Evolutionary conservation across 495 filamentous ascomycete genomes (phyloP), one percentile per base, ranked within the genome.

Genomic region (Xylaria curta): DNA sequence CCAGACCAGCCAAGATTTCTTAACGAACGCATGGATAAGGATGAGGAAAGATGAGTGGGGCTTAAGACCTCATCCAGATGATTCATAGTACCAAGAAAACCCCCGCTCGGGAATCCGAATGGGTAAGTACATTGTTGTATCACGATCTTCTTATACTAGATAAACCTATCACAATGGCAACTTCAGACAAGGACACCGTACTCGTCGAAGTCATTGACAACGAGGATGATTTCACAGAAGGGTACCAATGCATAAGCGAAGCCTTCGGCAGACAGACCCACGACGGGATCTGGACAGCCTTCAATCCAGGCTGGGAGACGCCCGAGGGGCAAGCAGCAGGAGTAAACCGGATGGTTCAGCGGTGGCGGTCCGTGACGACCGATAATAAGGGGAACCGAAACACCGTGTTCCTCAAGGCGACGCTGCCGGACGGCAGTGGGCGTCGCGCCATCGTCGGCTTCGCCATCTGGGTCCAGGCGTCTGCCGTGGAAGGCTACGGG

Each of bases 281-380:
- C 24, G 85, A 87, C 72, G 76, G 74, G 0, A 72, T 85, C 53
- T 87, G 84, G 84, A 81, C 73, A 3, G 76, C 75, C 47, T 74
- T 81, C 73, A 81, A 85, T 51, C 83, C 85, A 0, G 80, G 73
- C 42, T 87, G 83, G 84, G 77, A 85, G 13, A 82, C 80, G 8
- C 74, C 81, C 13, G 65, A 73, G 13, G 84, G 84, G 6, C 68
- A 73, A 67, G 46, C 65, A 0, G 67, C 59, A 12, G 82, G 74
- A 4, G 79, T 76, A 17, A 64, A 68, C 9, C 76, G 79, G 0
- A 63, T 84, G 61, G 69, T 77, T 17, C 65, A 73, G 12, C 75
- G 82, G 21, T 85, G 79, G 80, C 65, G 70, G 8, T 36, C 42
- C 15, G 72, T 66, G 21, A 80, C 69, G 0, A 78, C 72, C 7